Evolutionary conservation across 805 yeast genomes (phyloP).

Genomic region (Myxozyma neglecta): DNA sequence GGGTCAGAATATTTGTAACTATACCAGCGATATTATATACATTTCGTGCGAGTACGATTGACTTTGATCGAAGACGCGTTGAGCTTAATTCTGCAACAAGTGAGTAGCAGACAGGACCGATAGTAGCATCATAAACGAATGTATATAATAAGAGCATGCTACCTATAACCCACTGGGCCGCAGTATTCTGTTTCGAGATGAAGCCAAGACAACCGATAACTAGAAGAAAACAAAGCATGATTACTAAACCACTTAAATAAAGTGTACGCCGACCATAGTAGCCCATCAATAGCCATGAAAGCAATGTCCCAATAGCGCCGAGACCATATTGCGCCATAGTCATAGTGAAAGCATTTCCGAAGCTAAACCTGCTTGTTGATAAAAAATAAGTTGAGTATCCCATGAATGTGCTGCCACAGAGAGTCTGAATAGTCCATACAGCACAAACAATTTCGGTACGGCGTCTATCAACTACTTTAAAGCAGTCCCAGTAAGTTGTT

Average conservation of each 20-base stretch:
- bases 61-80: slow-evolving; percentile 46
- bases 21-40: slow-evolving; percentile 34
- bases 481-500: slow-evolving; percentile 6
- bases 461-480: slow-evolving; percentile 22
- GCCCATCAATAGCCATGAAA: slow-evolving; percentile 11
- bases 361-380: slow-evolving; percentile 41
- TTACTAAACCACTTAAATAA: slow-evolving; percentile 25
- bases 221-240: slow-evolving; percentile 13
- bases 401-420: slow-evolving; percentile 29
- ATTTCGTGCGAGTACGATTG: slow-evolving; percentile 47
- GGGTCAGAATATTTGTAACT: slow-evolving; percentile 37
- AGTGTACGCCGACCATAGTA: slow-evolving; percentile 22
- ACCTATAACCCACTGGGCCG: slow-evolving; percentile 39
- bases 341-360: slow-evolving; percentile 7
- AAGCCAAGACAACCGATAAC: slow-evolving; percentile 25
- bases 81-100: slow-evolving; percentile 48
- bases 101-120: slow-evolving; percentile 49
- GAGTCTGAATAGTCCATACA: slow-evolving; percentile 32
- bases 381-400: slow-evolving; percentile 50
- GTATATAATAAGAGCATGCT: slow-evolving; percentile 49
- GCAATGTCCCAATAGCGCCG: slow-evolving; percentile 13
- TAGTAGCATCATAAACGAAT: slow-evolving; percentile 48
- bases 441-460: slow-evolving; percentile 39
- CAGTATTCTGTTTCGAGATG: slow-evolving; percentile 29
- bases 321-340: slow-evolving; percentile 1